Base-by-base conservation (phyloP, 768 basidiomycete species). In the Termitomyces sp. region DNA sequence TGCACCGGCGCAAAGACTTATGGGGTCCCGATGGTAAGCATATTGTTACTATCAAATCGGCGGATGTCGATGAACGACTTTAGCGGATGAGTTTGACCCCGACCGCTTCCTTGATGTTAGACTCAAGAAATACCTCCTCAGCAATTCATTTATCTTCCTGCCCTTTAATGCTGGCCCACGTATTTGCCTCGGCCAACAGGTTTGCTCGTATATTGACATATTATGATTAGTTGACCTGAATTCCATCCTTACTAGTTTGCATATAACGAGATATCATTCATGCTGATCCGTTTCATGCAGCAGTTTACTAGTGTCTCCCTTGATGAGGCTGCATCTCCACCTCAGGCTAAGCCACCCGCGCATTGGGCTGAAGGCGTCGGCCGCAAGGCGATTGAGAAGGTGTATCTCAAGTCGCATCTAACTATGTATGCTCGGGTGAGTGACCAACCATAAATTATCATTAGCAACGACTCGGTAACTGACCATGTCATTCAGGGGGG, bases 11-110 rank as follows among this genome's bases (percentile, higher is more conserved):
- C 51, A 79, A 74, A 51, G 84, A 85, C 54, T 76, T 86, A 3
- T 90, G 86, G 87, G 87, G 86, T 9, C 85, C 86, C 5, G 87
- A 87, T 66, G 85, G 85, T 84, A 65, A 24, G 67, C 57, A n/a
- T 16, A 13, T 12, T 34, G 5, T 16, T 24, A 1, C 50, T 18
- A 3, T 2, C 7, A 20, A 51, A 33, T 16, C 16, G 26, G 8
- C 4, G 5, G 10, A 28, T 26, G 5, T 37, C 37, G 16, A 37
- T 9, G 8, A 51, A n/a, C 16, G 18, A 51, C n/a, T 41, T 41
- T 26, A 86, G 86, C 86, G 5, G 75, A 82, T 42, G 77, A 82
- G 63, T 88, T 88, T 54, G 87, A 90, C 63, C 87, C 87, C 0
- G 85, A 87, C 58, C 80, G 87, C 5, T 89, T 86, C 74, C 73